These are phyloP conservation scores for Penicillium canariense DNA, from an alignment of 495 filamentous ascomycete genomes.

Conservation along the genomic window DNA sequence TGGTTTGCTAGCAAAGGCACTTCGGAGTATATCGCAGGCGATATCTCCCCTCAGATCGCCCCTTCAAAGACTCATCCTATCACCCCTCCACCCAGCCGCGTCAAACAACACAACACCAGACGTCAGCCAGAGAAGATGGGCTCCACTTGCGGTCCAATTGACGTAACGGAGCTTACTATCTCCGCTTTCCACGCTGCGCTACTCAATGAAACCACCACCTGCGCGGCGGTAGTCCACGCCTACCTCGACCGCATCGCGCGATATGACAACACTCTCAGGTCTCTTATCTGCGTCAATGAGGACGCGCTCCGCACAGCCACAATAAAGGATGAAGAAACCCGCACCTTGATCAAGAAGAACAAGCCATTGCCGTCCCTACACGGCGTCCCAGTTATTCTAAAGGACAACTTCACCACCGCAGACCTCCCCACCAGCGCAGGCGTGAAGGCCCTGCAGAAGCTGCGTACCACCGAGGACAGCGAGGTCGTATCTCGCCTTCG, in stretches of 20 bases:
- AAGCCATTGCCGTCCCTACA: slow-evolving; percentile 17
- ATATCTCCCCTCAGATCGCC: too few relatives aligned
- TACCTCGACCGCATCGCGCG: slow-evolving; percentile 55
- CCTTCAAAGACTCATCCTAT: too few relatives aligned
- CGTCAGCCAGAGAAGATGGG: too few relatives aligned
- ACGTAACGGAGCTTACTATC: slow-evolving; percentile 56
- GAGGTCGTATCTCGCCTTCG: slow-evolving; percentile 45
- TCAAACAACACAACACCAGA: too few relatives aligned
- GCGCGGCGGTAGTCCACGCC: slow-evolving; percentile 49
- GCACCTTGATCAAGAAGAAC: slow-evolving; percentile 9
- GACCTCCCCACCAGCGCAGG: slow-evolving; percentile 57
- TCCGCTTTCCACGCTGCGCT: slow-evolving; percentile 51
- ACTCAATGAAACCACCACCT: slow-evolving; percentile 46
- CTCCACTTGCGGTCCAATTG: slow-evolving; percentile 14
- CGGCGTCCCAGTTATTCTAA: slow-evolving; percentile 60
- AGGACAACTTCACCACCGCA: slow-evolving; percentile 59
- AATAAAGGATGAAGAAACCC: slow-evolving; percentile 44
- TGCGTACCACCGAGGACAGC: slow-evolving; percentile 46
- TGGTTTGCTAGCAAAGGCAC: too few relatives aligned
- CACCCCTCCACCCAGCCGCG: too few relatives aligned
- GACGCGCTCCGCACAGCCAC: slow-evolving; percentile 48
- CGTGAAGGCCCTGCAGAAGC: slow-evolving; percentile 43
- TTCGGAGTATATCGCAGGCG: too few relatives aligned
- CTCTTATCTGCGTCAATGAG: slow-evolving; percentile 54
- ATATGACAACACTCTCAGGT: slow-evolving; percentile 56